phyloP scores from a whole-genome alignment of 2,329 filamentous ascomycete genomes.

The Phoma herbarum region DNA sequence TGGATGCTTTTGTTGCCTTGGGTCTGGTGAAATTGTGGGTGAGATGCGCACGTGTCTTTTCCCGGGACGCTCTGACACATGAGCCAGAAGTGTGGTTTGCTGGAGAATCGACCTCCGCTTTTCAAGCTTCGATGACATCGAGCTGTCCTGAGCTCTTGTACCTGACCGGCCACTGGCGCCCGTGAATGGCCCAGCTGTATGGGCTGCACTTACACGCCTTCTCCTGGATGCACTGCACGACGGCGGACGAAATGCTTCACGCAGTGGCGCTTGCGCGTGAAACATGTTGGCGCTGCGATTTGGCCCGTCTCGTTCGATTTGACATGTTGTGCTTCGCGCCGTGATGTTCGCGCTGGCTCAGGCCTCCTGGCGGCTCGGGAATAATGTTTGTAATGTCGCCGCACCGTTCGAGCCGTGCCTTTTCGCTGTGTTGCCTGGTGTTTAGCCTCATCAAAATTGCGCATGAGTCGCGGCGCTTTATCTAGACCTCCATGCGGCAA shows the following conservation, averaged over 20 bases:
- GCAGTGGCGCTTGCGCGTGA: neutral
- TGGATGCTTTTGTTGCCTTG: neutral
- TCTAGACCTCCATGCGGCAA: conserved; percentile 1
- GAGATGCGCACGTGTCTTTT: neutral
- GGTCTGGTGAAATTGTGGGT: neutral
- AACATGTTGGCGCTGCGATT: neutral
- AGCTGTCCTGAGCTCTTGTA: neutral
- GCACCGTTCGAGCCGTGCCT: neutral
- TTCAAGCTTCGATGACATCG: neutral
- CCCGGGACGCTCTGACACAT: neutral
- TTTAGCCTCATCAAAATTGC: neutral
- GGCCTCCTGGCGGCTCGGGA: conserved; percentile 4
- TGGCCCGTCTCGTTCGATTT: neutral
- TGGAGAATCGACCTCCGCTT: neutral
- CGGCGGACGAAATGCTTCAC: neutral
- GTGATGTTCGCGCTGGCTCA: neutral
- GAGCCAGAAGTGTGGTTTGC: neutral
- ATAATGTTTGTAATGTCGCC: neutral
- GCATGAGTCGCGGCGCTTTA: conserved; percentile 13
- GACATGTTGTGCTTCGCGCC: neutral
- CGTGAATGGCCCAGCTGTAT: neutral
- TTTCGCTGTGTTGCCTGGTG: conserved; percentile 11
- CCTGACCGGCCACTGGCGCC: conserved; percentile 1
- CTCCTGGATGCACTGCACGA: neutral
- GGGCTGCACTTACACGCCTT: neutral